Evolutionary conservation across 2,329 filamentous ascomycete species (phyloP).

Genomic region (Tolypocladium sp.): DNA sequence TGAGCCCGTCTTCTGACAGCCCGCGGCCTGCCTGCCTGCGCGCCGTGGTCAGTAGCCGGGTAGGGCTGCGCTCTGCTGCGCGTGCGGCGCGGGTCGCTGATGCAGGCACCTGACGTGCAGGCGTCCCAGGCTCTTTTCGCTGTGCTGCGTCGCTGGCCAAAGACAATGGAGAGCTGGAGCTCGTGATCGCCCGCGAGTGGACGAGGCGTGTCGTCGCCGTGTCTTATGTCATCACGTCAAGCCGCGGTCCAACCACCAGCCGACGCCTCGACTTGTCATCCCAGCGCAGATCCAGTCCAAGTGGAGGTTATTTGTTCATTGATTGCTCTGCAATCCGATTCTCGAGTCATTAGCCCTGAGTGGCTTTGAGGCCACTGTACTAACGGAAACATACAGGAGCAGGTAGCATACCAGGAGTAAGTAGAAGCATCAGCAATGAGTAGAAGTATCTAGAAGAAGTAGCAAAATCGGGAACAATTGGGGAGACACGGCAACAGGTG

Average conservation of each 20-base stretch:
- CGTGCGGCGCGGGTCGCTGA: slow-evolving; percentile 5
- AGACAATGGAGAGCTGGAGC: slow-evolving; percentile 2
- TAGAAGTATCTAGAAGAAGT: background rate
- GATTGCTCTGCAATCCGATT: background rate
- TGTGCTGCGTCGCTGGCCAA: background rate
- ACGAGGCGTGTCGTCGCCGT: background rate
- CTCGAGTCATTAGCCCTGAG: background rate
- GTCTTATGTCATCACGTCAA: background rate
- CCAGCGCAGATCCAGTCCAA: background rate
- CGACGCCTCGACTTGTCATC: background rate
- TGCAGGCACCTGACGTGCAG: slow-evolving; percentile 8
- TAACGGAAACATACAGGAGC: background rate
- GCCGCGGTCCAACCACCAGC: background rate
- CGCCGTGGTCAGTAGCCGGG: background rate
- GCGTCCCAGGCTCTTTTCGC: background rate
- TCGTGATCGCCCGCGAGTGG: background rate
- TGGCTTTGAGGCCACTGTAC: background rate
- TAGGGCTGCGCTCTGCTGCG: slow-evolving; percentile 1
- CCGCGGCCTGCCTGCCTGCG: background rate
- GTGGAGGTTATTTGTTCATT: background rate
- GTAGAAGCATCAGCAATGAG: too few relatives aligned
- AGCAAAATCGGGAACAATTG: background rate
- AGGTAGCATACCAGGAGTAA: too few relatives aligned
- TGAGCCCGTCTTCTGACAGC: background rate
- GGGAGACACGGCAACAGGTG: background rate